These are phyloP conservation scores for Arthromyces matolae DNA, from an alignment of 768 basidiomycete genomes.

Conservation along the genomic window DNA sequence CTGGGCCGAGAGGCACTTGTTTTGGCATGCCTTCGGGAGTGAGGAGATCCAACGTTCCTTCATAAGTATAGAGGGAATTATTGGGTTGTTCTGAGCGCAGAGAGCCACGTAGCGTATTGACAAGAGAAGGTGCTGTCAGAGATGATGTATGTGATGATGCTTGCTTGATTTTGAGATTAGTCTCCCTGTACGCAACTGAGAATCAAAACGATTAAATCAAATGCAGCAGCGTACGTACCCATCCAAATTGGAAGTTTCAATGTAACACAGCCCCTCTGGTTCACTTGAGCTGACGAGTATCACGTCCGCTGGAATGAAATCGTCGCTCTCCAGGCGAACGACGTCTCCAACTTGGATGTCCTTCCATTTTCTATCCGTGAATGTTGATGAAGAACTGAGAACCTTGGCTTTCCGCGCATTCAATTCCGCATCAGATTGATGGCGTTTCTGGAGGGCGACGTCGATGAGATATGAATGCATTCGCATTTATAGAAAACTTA, in stretches of 20 bases:
- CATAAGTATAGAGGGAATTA: conserved; percentile 95
- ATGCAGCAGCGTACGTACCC: conserved; percentile 51
- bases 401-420: conserved; percentile 82
- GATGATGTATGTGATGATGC: conserved; percentile 76
- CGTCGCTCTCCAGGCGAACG: conserved; percentile 84
- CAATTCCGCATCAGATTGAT: conserved; percentile 89
- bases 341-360: conserved; percentile 90
- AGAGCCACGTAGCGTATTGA: conserved; percentile 71
- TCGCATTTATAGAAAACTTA: conserved; percentile 35
- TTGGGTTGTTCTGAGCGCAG: conserved; percentile 96
- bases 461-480: conserved; percentile 10
- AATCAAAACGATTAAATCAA: neutral
- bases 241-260: conserved; percentile 96
- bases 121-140: conserved; percentile 74
- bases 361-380: conserved; percentile 80
- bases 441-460: conserved; percentile 70
- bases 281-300: conserved; percentile 85
- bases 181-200: conserved; percentile 59
- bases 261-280: conserved; percentile 95
- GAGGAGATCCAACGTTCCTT: conserved; percentile 70
- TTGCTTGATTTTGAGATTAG: conserved; percentile 98
- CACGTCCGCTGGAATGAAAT: conserved; percentile 95
- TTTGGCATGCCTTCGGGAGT: conserved; percentile 57
- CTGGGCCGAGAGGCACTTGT: conserved; percentile 89
- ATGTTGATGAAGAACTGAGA: conserved; percentile 58